Conservation (phyloP, 164 flowering plant genomes). For the Tetracentron sinense region DNA sequence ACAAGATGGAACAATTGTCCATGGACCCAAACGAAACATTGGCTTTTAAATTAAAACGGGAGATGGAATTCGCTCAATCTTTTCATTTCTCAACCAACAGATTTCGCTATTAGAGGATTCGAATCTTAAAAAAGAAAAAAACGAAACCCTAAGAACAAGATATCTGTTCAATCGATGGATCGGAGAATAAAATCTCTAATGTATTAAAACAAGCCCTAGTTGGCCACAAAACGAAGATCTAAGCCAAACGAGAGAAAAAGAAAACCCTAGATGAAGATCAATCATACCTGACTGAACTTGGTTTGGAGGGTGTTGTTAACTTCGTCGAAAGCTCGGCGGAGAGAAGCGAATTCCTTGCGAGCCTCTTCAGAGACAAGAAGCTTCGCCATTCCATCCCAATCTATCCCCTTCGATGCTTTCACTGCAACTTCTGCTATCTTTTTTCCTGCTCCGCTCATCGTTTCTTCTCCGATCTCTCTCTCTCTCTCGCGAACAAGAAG, state of each 20-base stretch:
- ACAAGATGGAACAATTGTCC: too few relatives aligned
- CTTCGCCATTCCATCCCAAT: slow-evolving; percentile 97
- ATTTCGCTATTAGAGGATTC: too few relatives aligned
- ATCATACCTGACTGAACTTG: slow-evolving; percentile 72
- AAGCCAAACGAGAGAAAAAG: neutral
- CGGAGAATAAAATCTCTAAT: too few relatives aligned
- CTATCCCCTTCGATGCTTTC: slow-evolving; percentile 71
- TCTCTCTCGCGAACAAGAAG: too few relatives aligned
- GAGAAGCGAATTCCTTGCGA: slow-evolving; percentile 71
- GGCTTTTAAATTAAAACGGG: too few relatives aligned
- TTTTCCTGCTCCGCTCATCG: slow-evolving; percentile 76
- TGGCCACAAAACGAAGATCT: neutral
- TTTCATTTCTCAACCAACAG: too few relatives aligned
- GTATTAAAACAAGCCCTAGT: neutral
- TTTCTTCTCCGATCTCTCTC: slow-evolving; percentile 14
- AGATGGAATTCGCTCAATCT: too few relatives aligned
- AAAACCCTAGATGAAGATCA: neutral
- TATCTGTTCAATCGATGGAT: too few relatives aligned
- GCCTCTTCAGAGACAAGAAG: slow-evolving; percentile 81
- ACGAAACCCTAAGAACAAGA: too few relatives aligned
- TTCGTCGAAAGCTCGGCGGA: slow-evolving; percentile 86
- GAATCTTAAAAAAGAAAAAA: too few relatives aligned
- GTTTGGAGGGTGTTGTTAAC: slow-evolving; percentile 79
- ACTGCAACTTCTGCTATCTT: slow-evolving; percentile 61
- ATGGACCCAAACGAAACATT: too few relatives aligned